These are phyloP conservation scores for Globisporangium okanoganense DNA, from an alignment of 352 stramenopile species.

Conservation along the genomic window DNA sequence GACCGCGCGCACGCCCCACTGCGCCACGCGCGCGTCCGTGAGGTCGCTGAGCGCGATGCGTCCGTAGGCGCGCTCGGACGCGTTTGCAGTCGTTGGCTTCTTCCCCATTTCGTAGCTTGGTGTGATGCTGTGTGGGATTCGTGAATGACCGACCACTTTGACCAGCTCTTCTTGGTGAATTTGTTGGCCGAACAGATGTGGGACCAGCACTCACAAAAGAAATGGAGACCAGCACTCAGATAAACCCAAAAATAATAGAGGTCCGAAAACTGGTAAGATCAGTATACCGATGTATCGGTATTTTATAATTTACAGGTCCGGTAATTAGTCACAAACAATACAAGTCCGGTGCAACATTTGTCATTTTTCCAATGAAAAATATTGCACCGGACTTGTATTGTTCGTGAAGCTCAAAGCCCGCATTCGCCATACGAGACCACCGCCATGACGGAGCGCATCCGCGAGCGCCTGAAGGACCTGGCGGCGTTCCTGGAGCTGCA, in stretches of 20 bases:
- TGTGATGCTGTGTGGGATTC: not conserved
- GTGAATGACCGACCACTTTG: slow-evolving; percentile 7
- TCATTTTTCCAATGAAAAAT: no score
- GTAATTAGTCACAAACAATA: no score
- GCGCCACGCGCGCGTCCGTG: slow-evolving; percentile 30
- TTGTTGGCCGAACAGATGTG: not conserved
- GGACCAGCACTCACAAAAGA: not conserved
- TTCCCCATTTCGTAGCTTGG: slow-evolving; percentile 8
- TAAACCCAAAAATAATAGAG: no score
- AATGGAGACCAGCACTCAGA: not conserved
- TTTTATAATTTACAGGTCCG: no score
- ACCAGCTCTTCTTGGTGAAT: not conserved
- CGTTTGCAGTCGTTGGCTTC: slow-evolving; percentile 2
- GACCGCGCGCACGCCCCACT: slow-evolving; percentile 62
- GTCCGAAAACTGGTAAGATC: no score
- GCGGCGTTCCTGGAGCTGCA: slow-evolving; percentile 51
- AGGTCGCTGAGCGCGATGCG: slow-evolving; percentile 65
- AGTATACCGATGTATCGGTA: no score
- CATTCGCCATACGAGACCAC: no score
- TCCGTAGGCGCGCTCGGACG: slow-evolving; percentile 42
- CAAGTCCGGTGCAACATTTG: no score
- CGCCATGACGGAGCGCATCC: slow-evolving; percentile 36
- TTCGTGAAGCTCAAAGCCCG: no score
- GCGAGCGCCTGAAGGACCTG: slow-evolving; percentile 58
- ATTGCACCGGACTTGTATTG: no score